phyloP scores from a whole-genome alignment of 2,329 filamentous ascomycete genomes.

The Calonectria hongkongensis region DNA sequence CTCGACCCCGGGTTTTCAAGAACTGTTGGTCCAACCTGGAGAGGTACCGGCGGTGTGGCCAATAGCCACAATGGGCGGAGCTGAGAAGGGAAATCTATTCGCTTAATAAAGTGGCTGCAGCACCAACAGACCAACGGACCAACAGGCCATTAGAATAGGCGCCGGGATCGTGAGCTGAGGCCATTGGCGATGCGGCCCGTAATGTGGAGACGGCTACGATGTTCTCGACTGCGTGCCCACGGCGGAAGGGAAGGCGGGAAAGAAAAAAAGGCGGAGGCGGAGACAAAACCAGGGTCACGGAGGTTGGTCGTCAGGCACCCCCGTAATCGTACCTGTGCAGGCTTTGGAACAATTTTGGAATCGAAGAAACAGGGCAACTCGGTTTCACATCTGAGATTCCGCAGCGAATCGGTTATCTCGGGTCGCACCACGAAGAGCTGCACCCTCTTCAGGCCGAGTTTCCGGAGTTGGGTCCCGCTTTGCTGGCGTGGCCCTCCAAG shows the following conservation, averaged over 20 bases:
- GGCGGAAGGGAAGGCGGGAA: too few species aligned
- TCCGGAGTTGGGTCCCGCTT: not conserved
- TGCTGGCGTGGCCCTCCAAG: slow-evolving; percentile 4
- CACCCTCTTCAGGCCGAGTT: slow-evolving; percentile 12
- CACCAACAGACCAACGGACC: not conserved
- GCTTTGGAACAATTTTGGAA: not conserved
- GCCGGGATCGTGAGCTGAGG: not conserved
- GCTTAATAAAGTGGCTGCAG: not conserved
- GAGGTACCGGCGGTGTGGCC: not conserved
- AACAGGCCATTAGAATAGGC: not conserved
- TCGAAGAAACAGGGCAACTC: not conserved
- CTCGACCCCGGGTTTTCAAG: not conserved
- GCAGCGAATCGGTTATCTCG: slow-evolving; percentile 14
- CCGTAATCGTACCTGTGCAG: not conserved
- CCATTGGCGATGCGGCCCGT: not conserved
- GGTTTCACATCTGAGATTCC: slow-evolving; percentile 19
- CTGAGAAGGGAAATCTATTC: not conserved
- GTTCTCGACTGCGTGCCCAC: not conserved
- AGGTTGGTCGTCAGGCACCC: not conserved
- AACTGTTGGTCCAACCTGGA: not conserved
- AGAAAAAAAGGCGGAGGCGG: not conserved
- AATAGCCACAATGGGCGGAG: not conserved
- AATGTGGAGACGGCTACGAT: slow-evolving; percentile 1
- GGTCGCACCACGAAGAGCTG: slow-evolving; percentile 2
- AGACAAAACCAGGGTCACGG: not conserved